Evolutionary conservation across 225 moss, liverwort and hornwort species (phyloP).

Genomic region (Climacium dendroides): DNA sequence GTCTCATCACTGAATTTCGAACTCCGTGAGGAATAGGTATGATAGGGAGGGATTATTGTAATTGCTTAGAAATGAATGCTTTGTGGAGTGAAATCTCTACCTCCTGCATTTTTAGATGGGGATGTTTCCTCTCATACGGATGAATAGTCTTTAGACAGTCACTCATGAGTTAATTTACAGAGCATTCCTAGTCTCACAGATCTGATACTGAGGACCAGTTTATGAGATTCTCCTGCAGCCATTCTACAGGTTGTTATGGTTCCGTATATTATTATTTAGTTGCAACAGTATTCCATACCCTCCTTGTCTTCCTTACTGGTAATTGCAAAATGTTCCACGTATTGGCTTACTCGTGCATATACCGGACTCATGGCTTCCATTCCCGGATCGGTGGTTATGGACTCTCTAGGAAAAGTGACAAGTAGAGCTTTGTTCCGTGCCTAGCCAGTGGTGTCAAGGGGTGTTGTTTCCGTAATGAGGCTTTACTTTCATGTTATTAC

Average conservation of each 20-base stretch:
- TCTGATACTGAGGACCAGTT: background rate
- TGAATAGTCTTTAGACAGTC: background rate
- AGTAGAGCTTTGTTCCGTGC: background rate
- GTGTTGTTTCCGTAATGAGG: background rate
- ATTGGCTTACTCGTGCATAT: background rate
- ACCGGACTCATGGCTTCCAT: background rate
- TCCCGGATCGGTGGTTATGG: background rate
- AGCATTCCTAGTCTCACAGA: background rate
- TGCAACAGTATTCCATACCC: background rate
- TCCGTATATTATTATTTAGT: background rate
- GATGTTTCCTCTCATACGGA: conserved; percentile 2
- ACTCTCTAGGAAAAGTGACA: background rate
- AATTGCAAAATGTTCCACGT: background rate
- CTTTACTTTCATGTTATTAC: too few relatives aligned
- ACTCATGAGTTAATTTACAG: background rate
- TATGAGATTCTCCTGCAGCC: background rate
- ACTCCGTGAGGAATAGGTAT: background rate
- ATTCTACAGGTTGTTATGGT: background rate
- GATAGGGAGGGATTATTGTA: background rate
- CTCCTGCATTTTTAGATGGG: background rate
- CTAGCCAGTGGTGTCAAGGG: background rate
- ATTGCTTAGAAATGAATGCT: background rate
- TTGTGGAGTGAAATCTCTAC: background rate
- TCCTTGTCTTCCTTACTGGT: background rate
- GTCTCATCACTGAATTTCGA: background rate